Base-by-base conservation (phyloP, 129 eudicot species). In the Tanacetum coccineum region DNA sequence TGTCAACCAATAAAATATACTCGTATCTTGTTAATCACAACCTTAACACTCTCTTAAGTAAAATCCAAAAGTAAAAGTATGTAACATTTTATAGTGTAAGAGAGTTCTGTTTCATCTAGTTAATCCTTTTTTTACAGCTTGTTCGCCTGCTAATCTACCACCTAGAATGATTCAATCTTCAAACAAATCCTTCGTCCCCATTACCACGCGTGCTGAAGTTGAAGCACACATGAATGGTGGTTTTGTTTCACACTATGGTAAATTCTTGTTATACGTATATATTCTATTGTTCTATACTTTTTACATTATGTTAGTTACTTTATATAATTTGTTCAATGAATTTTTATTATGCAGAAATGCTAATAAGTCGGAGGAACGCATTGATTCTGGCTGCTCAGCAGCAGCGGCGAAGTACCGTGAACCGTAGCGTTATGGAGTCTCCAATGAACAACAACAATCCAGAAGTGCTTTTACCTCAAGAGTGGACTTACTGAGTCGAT, bases 401-500 rank as follows among this genome's bases (percentile, higher is more conserved):
- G 14, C 83, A 7, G 14, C 85, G 68, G 17, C 82, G 70, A 48
- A 47, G 68, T 20, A 73, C 55, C 65, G 28, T 77, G 19, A n/a
- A 26, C 49, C 20, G 30, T 44, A 18, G 56, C 39, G 42, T 54
- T 3, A 44, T 54, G 36, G 80, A 79, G 55, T 68, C 68, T 28
- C 30, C 57, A 47, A 22, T 68, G 78, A 64, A 62, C 52, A 70
- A 70, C 61, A 64, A 58, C 45, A 70, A 70, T 56, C 80, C 80
- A 0, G 89, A 81, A 13, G 18, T 75, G 42, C 67, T 72, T 36
- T 89, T 83, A 9, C 96, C 96, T 17, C 87, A 76, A 62, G 96
- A 89, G 15, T 89, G 96, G 96, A 89, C 89, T 49, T 89, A 85
- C 51, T 88, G 58, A 84, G 32, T 32, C 59, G 21, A 6, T 64